These are phyloP conservation scores for Asparagopsis taxiformis DNA, from an alignment of 31 red algal species.

Conservation along the genomic window DNA sequence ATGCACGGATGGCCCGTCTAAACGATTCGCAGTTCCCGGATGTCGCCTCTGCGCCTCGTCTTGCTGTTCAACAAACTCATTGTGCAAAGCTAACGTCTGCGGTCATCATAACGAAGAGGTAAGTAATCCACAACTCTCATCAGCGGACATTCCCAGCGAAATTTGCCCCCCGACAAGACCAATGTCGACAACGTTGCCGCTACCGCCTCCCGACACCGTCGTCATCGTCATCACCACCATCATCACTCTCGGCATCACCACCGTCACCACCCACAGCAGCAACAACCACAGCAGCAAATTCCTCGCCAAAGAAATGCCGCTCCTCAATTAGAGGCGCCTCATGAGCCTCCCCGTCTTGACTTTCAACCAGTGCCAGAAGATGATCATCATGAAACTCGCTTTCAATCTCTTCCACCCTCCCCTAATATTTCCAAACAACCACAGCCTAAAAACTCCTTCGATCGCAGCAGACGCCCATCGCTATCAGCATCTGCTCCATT, in stretches of 20 bases:
- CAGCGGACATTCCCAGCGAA: not conserved
- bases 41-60: conserved; percentile 22
- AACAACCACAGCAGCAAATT: not conserved
- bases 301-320: not conserved
- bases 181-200: not conserved
- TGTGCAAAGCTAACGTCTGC: conserved; percentile 44
- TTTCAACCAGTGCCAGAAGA: too few relatives aligned
- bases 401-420: too few relatives aligned
- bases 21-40: conserved; percentile 1
- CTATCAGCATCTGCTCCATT: too few relatives aligned
- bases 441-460: too few relatives aligned
- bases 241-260: conserved; percentile 17
- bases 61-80: conserved; percentile 50
- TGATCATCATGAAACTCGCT: too few relatives aligned
- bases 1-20: conserved; percentile 15
- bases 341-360: too few relatives aligned
- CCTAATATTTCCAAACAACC: too few relatives aligned
- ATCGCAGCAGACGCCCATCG: too few relatives aligned
- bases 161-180: not conserved
- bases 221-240: conserved; percentile 19
- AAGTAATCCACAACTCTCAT: not conserved
- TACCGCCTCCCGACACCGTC: not conserved
- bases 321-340: not conserved
- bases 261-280: not conserved
- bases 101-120: conserved; percentile 15